A percentile compares a stretch with the other conserved stretches of the same genome.
phyloP scores from a whole-genome alignment of 2,329 filamentous ascomycete species.

The Colletotrichum sp. region DNA sequence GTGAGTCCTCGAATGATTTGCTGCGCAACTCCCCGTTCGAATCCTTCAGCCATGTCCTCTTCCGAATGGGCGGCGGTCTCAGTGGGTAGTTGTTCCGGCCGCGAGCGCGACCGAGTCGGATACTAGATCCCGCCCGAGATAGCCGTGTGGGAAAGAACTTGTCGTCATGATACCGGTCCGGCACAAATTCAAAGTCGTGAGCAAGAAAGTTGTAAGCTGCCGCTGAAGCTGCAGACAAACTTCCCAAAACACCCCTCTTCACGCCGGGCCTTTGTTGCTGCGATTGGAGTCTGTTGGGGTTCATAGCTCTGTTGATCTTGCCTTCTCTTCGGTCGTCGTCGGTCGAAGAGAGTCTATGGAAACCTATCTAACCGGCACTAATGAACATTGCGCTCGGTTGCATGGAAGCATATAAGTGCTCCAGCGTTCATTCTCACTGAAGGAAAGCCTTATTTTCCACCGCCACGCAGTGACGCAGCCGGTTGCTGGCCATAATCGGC shows the following conservation, averaged over 20 bases:
- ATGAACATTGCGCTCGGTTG: background rate
- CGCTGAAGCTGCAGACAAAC: slow-evolving; percentile 1
- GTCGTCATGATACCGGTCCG: slow-evolving; percentile 11
- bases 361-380: background rate
- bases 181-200: slow-evolving; percentile 13
- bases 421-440: background rate
- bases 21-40: background rate
- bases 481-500: background rate
- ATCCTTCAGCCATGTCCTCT: slow-evolving; percentile 10
- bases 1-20: background rate
- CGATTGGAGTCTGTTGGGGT: background rate
- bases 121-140: slow-evolving; percentile 8
- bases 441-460: background rate
- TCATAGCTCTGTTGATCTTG: background rate
- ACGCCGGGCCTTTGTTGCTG: slow-evolving; percentile 4
- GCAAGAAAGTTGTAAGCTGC: slow-evolving; percentile 12
- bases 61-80: slow-evolving; percentile 2
- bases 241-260: background rate
- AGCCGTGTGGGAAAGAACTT: slow-evolving; percentile 3
- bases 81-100: slow-evolving; percentile 2
- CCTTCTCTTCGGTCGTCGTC: background rate
- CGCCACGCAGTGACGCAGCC: slow-evolving; percentile 9
- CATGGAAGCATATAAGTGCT: slow-evolving; percentile 7
- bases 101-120: slow-evolving; percentile 6
- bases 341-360: background rate